A percentile compares a stretch with the other conserved stretches of the same genome.
These are phyloP conservation scores for Podaxis pistillaris DNA, from an alignment of 768 basidiomycete genomes.

Conservation along the genomic window DNA sequence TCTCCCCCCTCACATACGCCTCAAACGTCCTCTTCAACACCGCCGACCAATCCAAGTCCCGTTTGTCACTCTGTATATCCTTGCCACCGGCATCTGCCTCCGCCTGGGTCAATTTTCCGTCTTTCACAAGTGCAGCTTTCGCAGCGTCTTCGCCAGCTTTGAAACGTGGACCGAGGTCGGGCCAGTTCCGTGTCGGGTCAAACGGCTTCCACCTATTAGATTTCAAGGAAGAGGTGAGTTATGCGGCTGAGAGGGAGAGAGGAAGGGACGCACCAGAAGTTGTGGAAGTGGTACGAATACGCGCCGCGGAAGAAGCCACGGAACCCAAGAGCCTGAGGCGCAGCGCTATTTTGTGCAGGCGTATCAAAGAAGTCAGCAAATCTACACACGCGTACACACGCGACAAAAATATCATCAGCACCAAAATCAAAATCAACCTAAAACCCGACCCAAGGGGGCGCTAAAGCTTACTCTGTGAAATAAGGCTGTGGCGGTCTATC, in stretches of 20 bases:
- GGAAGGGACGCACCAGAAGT: constrained; percentile 66
- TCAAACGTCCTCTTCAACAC: constrained; percentile 96
- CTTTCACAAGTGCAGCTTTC: constrained; percentile 39
- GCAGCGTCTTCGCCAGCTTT: constrained; percentile 68
- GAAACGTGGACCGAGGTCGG: constrained; percentile 84
- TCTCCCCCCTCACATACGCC: constrained; percentile 79
- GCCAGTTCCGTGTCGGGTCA: constrained; percentile 84
- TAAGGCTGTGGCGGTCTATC: constrained; percentile 93
- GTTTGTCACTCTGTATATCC: constrained; percentile 47
- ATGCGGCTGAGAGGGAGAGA: background rate
- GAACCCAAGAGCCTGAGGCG: constrained; percentile 82
- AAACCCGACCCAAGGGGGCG: background rate
- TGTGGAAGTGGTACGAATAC: constrained; percentile 94
- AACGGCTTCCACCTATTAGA: constrained; percentile 87
- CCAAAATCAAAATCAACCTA: background rate
- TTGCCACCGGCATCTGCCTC: constrained; percentile 20
- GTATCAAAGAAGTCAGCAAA: constrained; percentile 85
- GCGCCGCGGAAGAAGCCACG: constrained; percentile 92
- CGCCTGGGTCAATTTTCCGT: constrained; percentile 23
- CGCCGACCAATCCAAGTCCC: constrained; percentile 82
- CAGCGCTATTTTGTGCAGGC: constrained; percentile 64
- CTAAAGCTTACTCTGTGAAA: constrained; percentile 66
- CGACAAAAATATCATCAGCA: background rate
- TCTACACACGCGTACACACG: constrained; percentile 34
- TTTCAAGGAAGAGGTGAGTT: background rate